Percentiles rank a stretch among this genome's conserved stretches.
phyloP scores from a whole-genome alignment of 2,329 filamentous ascomycete genomes.

The Juglanconis juglandina region DNA sequence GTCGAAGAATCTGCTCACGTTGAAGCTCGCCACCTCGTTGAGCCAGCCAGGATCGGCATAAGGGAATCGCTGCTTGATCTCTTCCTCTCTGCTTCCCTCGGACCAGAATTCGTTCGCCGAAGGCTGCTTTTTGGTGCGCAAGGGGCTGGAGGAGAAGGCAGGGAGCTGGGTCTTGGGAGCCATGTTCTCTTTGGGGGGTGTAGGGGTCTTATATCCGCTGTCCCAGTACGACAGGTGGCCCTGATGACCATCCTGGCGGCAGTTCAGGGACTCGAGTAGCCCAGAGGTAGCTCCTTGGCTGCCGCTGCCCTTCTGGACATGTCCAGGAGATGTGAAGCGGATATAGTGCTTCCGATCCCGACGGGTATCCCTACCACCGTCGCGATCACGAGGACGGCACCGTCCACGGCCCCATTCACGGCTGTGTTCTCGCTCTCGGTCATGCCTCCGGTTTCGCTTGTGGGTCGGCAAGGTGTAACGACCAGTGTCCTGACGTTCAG shows the following conservation, averaged over 20 bases:
- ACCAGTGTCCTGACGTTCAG: neutral
- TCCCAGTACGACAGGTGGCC: constrained; percentile 17
- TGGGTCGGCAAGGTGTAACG: neutral
- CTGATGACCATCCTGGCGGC: neutral
- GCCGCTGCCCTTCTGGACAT: too few relatives aligned
- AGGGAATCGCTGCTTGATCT: constrained; percentile 1
- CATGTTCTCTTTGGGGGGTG: neutral
- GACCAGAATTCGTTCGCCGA: neutral
- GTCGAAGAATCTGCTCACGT: neutral
- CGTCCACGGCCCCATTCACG: neutral
- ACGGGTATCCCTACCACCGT: too few relatives aligned
- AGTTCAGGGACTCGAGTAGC: neutral
- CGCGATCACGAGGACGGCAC: neutral
- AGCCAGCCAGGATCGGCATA: neutral
- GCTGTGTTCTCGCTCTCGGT: neutral
- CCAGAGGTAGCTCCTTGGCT: neutral
- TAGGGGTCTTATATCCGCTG: neutral
- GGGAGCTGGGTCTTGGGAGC: neutral
- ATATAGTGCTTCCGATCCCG: too few relatives aligned
- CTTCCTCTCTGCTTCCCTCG: neutral
- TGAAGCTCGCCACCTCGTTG: constrained; percentile 1
- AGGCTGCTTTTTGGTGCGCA: neutral
- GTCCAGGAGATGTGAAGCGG: too few relatives aligned
- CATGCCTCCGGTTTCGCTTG: neutral
- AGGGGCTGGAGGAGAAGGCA: neutral